Evolutionary conservation across 352 stramenopile genomes (phyloP).

Genomic region (Elongisporangium senticosum): DNA sequence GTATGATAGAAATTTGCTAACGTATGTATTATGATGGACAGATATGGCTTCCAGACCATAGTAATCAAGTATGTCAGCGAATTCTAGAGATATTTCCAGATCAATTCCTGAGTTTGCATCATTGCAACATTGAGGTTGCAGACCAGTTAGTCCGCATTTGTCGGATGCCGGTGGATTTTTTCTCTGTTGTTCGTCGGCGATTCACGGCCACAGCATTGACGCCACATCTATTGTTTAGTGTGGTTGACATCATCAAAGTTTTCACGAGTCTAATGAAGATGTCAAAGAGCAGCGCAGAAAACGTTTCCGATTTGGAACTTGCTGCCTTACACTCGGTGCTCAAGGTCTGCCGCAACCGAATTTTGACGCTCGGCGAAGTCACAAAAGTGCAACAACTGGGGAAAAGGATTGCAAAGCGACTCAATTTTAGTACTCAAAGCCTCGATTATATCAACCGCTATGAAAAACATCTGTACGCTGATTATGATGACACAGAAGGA

Average conservation of each 20-base stretch:
- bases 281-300: constrained; percentile 11
- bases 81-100: constrained; percentile 34
- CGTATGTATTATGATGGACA: constrained; percentile 4
- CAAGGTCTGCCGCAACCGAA: constrained; percentile 15
- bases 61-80: constrained; percentile 25
- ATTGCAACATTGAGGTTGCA: constrained; percentile 10
- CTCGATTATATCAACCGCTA: constrained; percentile 17
- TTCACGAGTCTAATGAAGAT: constrained; percentile 46
- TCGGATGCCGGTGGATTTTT: constrained; percentile 42
- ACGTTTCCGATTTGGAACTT: constrained; percentile 35
- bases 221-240: constrained; percentile 37
- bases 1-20: neutral
- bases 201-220: constrained; percentile 22
- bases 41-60: constrained; percentile 43
- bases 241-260: constrained; percentile 36
- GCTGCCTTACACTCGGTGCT: constrained; percentile 33
- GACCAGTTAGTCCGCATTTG: constrained; percentile 19
- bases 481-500: constrained; percentile 39
- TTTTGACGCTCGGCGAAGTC: neutral
- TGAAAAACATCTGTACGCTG: constrained; percentile 30
- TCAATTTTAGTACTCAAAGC: constrained; percentile 29
- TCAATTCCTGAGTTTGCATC: constrained; percentile 23
- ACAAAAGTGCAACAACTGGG: neutral
- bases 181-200: constrained; percentile 12
- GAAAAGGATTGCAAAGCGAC: constrained; percentile 17